These are phyloP conservation scores for Globisporangium splendens DNA, from an alignment of 352 stramenopile species.

Conservation along the genomic window DNA sequence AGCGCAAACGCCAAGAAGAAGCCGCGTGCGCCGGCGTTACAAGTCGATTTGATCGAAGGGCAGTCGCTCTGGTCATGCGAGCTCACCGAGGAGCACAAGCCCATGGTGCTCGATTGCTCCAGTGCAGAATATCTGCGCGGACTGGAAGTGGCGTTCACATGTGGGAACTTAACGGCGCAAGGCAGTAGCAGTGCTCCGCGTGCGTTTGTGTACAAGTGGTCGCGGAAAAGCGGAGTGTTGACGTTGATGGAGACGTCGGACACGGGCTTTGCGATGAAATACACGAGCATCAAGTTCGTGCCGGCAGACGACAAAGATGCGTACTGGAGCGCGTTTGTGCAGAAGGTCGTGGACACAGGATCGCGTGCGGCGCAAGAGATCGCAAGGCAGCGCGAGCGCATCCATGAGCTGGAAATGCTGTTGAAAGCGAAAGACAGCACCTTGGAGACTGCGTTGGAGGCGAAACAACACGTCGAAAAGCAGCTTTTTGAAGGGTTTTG, in stretches of 20 bases:
- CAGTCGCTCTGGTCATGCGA: conserved; percentile 26
- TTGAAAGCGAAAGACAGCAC: conserved; percentile 40
- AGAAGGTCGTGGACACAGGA: conserved; percentile 21
- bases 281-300: conserved; percentile 30
- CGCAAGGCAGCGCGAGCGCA: conserved; percentile 15
- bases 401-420: conserved; percentile 29
- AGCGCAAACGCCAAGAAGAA: not conserved
- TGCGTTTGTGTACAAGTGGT: conserved; percentile 45
- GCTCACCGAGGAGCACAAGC: conserved; percentile 34
- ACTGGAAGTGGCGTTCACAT: conserved; percentile 21
- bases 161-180: not conserved
- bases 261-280: conserved; percentile 49
- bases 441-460: conserved; percentile 32
- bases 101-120: conserved; percentile 39
- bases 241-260: conserved; percentile 47
- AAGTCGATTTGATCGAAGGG: conserved; percentile 28
- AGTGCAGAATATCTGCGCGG: conserved; percentile 26
- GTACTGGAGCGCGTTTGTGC: conserved; percentile 30
- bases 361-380: conserved; percentile 9
- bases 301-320: conserved; percentile 6
- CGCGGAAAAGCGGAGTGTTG: conserved; percentile 22
- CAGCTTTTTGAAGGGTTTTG: conserved; percentile 42
- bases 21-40: conserved; percentile 8
- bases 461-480: conserved; percentile 46
- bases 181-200: not conserved